phyloP scores from a whole-genome alignment of 2,329 filamentous ascomycete genomes.

The Mycogone perniciosa region DNA sequence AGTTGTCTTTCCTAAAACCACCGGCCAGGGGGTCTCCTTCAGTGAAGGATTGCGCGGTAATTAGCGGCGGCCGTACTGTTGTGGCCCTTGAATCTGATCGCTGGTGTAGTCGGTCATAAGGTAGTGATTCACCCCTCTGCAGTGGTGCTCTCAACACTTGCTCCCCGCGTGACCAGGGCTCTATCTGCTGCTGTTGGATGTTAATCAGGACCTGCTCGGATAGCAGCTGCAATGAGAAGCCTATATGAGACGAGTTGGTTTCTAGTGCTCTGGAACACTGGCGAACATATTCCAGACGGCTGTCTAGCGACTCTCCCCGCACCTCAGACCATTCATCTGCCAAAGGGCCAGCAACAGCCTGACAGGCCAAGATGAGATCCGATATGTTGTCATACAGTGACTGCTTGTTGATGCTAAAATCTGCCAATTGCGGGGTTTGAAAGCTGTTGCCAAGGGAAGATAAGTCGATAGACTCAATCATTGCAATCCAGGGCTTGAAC shows the following conservation, averaged over 20 bases:
- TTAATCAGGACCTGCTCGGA: constrained; percentile 69
- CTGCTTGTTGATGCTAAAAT: constrained; percentile 89
- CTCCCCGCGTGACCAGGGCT: constrained; percentile 40
- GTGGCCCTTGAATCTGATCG: constrained; percentile 48
- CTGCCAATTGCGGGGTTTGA: constrained; percentile 76
- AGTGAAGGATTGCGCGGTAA: constrained; percentile 56
- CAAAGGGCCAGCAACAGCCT: constrained; percentile 83
- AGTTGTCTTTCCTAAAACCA: constrained; percentile 53
- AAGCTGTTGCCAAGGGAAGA: constrained; percentile 70
- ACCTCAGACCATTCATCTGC: constrained; percentile 94
- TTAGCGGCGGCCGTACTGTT: constrained; percentile 39
- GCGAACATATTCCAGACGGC: constrained; percentile 73
- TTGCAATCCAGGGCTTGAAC: constrained; percentile 83
- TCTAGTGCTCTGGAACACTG: constrained; percentile 74
- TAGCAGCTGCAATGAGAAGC: constrained; percentile 79
- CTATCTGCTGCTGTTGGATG: constrained; percentile 37
- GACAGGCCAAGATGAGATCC: constrained; percentile 80
- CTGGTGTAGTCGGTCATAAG: constrained; percentile 49
- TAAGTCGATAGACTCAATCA: constrained; percentile 88
- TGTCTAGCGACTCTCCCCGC: constrained; percentile 84
- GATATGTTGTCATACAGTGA: constrained; percentile 89
- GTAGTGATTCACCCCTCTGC: constrained; percentile 52
- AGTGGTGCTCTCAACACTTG: constrained; percentile 44
- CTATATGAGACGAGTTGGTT: constrained; percentile 78
- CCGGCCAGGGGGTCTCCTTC: constrained; percentile 51